phyloP scores from a whole-genome alignment of 306 rosid species.

The Calophaca sinica region DNA sequence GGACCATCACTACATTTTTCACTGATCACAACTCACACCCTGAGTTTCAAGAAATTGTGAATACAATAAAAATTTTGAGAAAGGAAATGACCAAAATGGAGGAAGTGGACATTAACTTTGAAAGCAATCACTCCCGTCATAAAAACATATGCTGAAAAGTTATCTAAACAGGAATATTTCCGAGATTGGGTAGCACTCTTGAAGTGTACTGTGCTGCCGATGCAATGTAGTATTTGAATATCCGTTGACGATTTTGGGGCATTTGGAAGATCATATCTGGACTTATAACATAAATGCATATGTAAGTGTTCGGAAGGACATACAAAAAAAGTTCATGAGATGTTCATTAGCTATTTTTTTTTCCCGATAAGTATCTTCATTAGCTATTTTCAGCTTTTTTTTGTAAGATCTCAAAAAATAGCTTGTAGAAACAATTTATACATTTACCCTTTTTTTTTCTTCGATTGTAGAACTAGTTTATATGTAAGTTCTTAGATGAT shows the following conservation, averaged over 20 bases:
- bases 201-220: not conserved
- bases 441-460: too few species aligned
- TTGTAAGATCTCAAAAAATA: too few species aligned
- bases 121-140: constrained; percentile 38
- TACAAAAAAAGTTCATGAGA: too few species aligned
- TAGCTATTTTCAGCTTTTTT: too few species aligned
- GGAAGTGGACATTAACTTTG: constrained; percentile 41
- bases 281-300: not conserved
- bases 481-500: too few species aligned
- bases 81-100: constrained; percentile 61
- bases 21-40: constrained; percentile 76
- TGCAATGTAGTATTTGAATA: constrained; percentile 19
- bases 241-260: not conserved
- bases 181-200: not conserved
- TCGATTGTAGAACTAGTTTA: too few species aligned
- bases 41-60: constrained; percentile 57
- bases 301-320: not conserved
- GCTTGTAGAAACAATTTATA: too few species aligned
- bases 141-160: constrained; percentile 33
- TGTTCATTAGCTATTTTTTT: too few species aligned
- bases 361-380: too few species aligned
- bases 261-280: not conserved
- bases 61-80: constrained; percentile 52
- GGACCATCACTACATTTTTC: constrained; percentile 68
- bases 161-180: constrained; percentile 8